A percentile compares a stretch with the other conserved stretches of the same genome.
Conservation (phyloP, 2,329 filamentous ascomycete genomes). For the Aspergillus aculeatinus region DNA sequence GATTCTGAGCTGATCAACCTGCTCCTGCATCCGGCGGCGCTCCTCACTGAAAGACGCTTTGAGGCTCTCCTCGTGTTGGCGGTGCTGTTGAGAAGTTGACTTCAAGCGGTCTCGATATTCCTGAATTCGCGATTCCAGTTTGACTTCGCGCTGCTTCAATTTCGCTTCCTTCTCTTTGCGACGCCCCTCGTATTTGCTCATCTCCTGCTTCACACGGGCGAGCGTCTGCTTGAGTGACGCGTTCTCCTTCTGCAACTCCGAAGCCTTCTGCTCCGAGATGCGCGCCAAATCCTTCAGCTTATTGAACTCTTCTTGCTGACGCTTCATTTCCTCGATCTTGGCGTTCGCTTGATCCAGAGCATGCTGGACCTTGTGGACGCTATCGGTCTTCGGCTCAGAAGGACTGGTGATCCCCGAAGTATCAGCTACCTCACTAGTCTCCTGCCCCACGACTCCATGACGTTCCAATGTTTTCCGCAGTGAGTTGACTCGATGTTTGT, state of each 20-base stretch:
- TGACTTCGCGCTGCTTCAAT: constrained; percentile 41
- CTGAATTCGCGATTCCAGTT: constrained; percentile 40
- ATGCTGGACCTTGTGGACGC: constrained; percentile 34
- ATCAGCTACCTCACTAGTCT: constrained; percentile 23
- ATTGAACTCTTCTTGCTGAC: constrained; percentile 33
- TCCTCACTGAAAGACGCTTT: constrained; percentile 37
- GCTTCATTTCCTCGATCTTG: constrained; percentile 35
- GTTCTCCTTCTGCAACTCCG: constrained; percentile 44
- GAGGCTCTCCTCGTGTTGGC: constrained; percentile 37
- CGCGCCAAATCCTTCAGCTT: constrained; percentile 37
- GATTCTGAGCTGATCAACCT: constrained; percentile 38
- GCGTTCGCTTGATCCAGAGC: constrained; percentile 37
- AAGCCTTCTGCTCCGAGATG: constrained; percentile 43
- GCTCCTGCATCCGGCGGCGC: constrained; percentile 38
- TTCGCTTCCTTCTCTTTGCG: constrained; percentile 45
- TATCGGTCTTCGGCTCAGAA: constrained; percentile 21
- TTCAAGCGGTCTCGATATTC: constrained; percentile 44
- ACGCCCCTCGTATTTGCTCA: constrained; percentile 43
- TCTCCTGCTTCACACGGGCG: constrained; percentile 43
- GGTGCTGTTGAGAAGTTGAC: constrained; percentile 34
- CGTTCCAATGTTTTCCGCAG: constrained; percentile 39
- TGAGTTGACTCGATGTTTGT: constrained; percentile 43
- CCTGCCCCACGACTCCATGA: constrained; percentile 39
- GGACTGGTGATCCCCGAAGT: constrained; percentile 19
- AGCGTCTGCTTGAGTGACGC: constrained; percentile 40